A percentile compares a stretch with the other conserved stretches of the same genome.
phyloP scores from a whole-genome alignment of 768 basidiomycete genomes.

The Mycena indigotica region DNA sequence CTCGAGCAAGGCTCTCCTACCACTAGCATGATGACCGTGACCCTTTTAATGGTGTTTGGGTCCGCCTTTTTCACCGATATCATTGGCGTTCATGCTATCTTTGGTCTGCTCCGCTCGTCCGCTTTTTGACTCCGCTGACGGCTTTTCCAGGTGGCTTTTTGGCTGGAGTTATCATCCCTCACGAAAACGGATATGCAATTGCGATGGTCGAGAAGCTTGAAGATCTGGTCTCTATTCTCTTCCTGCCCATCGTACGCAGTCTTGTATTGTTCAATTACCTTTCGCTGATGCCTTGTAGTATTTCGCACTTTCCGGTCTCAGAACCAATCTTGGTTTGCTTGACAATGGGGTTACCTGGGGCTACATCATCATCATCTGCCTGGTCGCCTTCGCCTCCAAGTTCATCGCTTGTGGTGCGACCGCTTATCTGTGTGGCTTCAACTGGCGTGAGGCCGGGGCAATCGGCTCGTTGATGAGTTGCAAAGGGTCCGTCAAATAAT shows the following conservation, averaged over 20 bases:
- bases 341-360: slow-evolving; percentile 80
- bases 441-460: slow-evolving; percentile 72
- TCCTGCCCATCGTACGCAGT: slow-evolving; percentile 75
- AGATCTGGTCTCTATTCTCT: slow-evolving; percentile 75
- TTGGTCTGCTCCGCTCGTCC: slow-evolving; percentile 40
- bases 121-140: no score
- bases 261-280: no score
- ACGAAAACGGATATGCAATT: slow-evolving; percentile 80
- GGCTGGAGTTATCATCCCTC: slow-evolving; percentile 82
- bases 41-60: slow-evolving; percentile 67
- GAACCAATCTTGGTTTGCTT: slow-evolving; percentile 78
- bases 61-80: slow-evolving; percentile 87
- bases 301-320: slow-evolving; percentile 77
- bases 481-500: slow-evolving; percentile 67
- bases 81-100: slow-evolving; percentile 77
- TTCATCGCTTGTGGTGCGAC: slow-evolving; percentile 68
- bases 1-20: slow-evolving; percentile 75
- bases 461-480: slow-evolving; percentile 89
- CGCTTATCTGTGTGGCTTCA: slow-evolving; percentile 66
- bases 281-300: slow-evolving; percentile 42
- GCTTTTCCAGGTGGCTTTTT: slow-evolving; percentile 84
- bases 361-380: slow-evolving; percentile 72
- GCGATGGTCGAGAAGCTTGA: slow-evolving; percentile 83
- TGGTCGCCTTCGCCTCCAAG: slow-evolving; percentile 78
- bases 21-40: slow-evolving; percentile 75